Evolutionary conservation across 2,329 filamentous ascomycete genomes (phyloP).

Genomic region (Daldinia sp.): DNA sequence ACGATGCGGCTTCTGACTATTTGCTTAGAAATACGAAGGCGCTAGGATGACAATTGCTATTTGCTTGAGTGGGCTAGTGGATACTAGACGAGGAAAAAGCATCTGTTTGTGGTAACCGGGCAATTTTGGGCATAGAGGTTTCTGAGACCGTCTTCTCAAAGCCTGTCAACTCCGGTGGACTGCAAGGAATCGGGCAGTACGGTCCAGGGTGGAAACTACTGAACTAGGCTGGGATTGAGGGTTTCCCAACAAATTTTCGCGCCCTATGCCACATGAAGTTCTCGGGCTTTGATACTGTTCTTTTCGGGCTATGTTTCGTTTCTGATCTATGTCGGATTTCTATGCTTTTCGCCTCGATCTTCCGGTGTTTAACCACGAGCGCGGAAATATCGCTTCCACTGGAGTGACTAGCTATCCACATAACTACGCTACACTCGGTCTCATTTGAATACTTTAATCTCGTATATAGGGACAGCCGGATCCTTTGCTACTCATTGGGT

Average conservation of each 20-base stretch:
- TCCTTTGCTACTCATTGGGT: background rate
- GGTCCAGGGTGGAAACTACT: slow-evolving; percentile 12
- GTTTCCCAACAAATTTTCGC: slow-evolving; percentile 5
- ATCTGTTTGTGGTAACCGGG: background rate
- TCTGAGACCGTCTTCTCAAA: slow-evolving; percentile 21
- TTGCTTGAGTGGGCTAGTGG: slow-evolving; percentile 6
- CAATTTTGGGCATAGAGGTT: background rate
- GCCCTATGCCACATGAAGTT: background rate
- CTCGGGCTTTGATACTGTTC: background rate
- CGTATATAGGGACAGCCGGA: no score
- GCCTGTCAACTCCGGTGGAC: slow-evolving; percentile 28
- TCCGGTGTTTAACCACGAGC: background rate
- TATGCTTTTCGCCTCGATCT: background rate
- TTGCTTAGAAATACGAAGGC: slow-evolving; percentile 31
- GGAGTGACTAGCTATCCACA: background rate
- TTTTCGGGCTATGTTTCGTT: background rate
- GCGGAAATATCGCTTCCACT: background rate
- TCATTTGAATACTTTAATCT: background rate
- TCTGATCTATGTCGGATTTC: background rate
- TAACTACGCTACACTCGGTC: background rate
- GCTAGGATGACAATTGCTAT: slow-evolving; percentile 27
- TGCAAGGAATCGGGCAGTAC: slow-evolving; percentile 5
- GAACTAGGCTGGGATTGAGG: slow-evolving; percentile 8
- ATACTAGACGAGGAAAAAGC: slow-evolving; percentile 1
- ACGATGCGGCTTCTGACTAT: slow-evolving; percentile 23